Base-by-base conservation (phyloP, 164 flowering plant species). In the Chimonanthus praecox region DNA sequence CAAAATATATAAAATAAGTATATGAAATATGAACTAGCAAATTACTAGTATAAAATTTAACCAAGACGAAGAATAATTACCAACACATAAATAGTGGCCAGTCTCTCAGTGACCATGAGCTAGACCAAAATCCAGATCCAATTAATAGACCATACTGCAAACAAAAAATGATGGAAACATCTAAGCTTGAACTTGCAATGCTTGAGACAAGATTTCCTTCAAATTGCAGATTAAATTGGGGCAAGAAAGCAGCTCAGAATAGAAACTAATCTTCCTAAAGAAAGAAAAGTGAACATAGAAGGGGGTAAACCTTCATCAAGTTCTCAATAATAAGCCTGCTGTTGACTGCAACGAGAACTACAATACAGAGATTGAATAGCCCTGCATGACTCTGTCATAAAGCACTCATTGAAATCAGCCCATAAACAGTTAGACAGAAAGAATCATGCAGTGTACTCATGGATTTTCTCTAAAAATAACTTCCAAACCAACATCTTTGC, bases 61-160 rank as follows among this genome's bases (percentile, higher is more conserved):
- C 66, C 47, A 67, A 72, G 21, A 21, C 10, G n/a, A 46, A 63
- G 48, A 66, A 75, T 21, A 66, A 71, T 82, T 85, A 95, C 99
- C 99, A 90, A 80, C 99, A 93, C 97, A 95, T 93, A 49, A 95
- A 73, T 47, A 93, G 90, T 10, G 98, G 99, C 99, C 99, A 95
- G 75, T 93, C 99, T 74, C 94, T 85, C 71, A 95, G 79, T 46
- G 96, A 88, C 72, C 45, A 85, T 51, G 99, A 87, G 76, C 95
- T 85, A 82, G 92, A 89, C 99, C 99, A 95, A 85, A 95, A 95
- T 20, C 94, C 97, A 49, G 92, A 47, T 64, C 82, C 80, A 63
- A 95, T 95, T 76, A 95, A 80, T 85, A 85, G 85, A 66, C 99
- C 99, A 87, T 95, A 95, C 99, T 93, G 90, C 89, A 87, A 62